These are phyloP conservation scores for Coniochaeta sp. DNA, from an alignment of 2,329 filamentous ascomycete genomes.

Conservation along the genomic window DNA sequence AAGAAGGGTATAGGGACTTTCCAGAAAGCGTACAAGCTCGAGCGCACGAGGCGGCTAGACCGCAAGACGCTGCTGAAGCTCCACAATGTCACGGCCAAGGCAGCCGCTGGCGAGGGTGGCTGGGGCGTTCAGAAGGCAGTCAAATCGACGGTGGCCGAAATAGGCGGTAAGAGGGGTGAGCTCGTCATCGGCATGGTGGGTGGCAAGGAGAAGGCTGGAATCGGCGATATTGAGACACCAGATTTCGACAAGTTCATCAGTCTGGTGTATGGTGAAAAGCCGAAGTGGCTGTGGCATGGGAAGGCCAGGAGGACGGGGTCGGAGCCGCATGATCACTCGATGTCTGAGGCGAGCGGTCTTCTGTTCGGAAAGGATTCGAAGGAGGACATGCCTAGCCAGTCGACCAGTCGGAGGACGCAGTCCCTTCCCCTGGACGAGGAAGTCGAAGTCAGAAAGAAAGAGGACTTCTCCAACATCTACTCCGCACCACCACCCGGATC, in stretches of 20 bases:
- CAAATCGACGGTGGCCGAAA: constrained; percentile 89
- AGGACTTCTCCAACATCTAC: constrained; percentile 38
- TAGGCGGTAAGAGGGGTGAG: constrained; percentile 89
- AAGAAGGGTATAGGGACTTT: constrained; percentile 83
- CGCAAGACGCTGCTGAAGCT: constrained; percentile 74
- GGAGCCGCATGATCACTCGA: constrained; percentile 38
- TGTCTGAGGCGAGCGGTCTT: constrained; percentile 37
- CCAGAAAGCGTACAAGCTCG: constrained; percentile 80
- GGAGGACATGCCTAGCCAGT: constrained; percentile 18
- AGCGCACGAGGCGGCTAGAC: constrained; percentile 72
- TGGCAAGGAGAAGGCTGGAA: constrained; percentile 77
- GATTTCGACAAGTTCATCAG: constrained; percentile 80
- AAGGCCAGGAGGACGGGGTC: constrained; percentile 64
- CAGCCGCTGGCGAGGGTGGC: constrained; percentile 76
- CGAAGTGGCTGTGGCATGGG: constrained; percentile 93
- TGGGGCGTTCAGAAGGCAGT: constrained; percentile 93
- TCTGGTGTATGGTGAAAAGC: constrained; percentile 70
- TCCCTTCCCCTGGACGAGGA: constrained; percentile 47
- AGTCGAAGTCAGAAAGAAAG: constrained; percentile 30
- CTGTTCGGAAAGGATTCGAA: constrained; percentile 49
- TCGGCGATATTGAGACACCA: constrained; percentile 86
- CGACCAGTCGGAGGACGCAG: constrained; percentile 39
- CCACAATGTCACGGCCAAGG: constrained; percentile 80
- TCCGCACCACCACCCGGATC: constrained; percentile 37
- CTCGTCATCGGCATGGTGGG: constrained; percentile 94